A percentile compares a stretch with the other conserved stretches of the same genome.
phyloP scores from a whole-genome alignment of 73 alveolate genomes.

The Paraurostyla sp. region DNA sequence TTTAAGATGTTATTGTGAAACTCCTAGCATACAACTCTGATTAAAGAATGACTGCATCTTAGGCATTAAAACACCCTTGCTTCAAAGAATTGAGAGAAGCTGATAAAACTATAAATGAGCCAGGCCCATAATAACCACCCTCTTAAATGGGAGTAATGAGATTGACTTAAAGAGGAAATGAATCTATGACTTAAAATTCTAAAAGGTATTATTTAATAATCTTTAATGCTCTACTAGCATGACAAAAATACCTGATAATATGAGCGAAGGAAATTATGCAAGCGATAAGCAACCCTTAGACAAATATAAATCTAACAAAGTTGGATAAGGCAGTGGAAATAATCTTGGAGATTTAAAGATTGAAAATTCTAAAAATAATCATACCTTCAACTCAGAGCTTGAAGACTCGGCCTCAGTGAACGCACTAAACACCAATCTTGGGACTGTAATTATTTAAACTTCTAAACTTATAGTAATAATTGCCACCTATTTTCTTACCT shows the following conservation, averaged over 20 bases:
- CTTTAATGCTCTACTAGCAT: not conserved
- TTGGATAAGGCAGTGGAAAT: constrained; percentile 32
- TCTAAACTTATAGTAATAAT: constrained; percentile 25
- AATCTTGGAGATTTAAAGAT: constrained; percentile 35
- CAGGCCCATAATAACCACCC: constrained; percentile 21
- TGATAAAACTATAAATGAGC: constrained; percentile 37
- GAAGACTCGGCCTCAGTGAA: constrained; percentile 48
- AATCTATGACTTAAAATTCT: constrained; percentile 42
- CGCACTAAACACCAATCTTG: not conserved
- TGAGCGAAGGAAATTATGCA: constrained; percentile 35
- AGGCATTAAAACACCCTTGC: constrained; percentile 62
- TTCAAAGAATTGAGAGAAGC: constrained; percentile 51
- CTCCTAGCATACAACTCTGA: constrained; percentile 66
- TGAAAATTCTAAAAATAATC: constrained; percentile 37
- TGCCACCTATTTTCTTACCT: constrained; percentile 56
- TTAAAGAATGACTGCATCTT: constrained; percentile 55
- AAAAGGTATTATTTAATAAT: not conserved
- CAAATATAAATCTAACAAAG: constrained; percentile 42
- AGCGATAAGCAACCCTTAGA: not conserved
- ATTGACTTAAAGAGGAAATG: constrained; percentile 47
- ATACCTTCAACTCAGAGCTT: constrained; percentile 41
- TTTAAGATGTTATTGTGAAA: constrained; percentile 74
- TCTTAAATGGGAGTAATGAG: constrained; percentile 59
- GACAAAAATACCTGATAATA: constrained; percentile 44
- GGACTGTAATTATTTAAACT: not conserved